Conservation (phyloP, 768 basidiomycete genomes). For the Lentinula guzmanii region DNA sequence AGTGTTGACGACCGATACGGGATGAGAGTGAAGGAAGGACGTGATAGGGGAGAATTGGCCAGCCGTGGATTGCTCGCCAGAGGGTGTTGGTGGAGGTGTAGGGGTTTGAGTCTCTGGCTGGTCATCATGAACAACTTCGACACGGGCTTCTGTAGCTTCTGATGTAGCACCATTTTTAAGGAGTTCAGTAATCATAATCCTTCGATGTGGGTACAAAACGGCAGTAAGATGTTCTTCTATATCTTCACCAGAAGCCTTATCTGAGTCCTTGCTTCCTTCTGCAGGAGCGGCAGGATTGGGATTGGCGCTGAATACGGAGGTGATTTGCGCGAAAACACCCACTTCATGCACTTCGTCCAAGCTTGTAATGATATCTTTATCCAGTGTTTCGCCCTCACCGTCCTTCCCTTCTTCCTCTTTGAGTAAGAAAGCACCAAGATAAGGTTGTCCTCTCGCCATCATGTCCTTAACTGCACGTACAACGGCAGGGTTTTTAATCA, state of each 20-base stretch:
- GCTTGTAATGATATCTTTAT: constrained; percentile 89
- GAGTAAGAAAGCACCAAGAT: constrained; percentile 93
- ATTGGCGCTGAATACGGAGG: constrained; percentile 76
- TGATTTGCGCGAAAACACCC: constrained; percentile 96
- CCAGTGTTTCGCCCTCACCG: constrained; percentile 19
- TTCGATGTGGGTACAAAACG: constrained; percentile 88
- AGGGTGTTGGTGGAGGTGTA: constrained; percentile 38
- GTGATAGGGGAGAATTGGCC: constrained; percentile 20
- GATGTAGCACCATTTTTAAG: constrained; percentile 55
- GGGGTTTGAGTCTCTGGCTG: constrained; percentile 32
- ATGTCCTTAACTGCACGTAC: constrained; percentile 94
- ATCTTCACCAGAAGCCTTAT: constrained; percentile 35
- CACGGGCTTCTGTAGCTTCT: constrained; percentile 15
- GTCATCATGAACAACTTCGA: constrained; percentile 34
- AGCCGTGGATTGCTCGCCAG: not conserved
- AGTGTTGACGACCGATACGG: constrained; percentile 84
- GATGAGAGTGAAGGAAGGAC: constrained; percentile 74
- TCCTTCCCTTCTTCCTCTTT: constrained; percentile 75
- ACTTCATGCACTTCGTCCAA: constrained; percentile 85
- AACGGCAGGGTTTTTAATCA: constrained; percentile 84
- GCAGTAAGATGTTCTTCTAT: constrained; percentile 91
- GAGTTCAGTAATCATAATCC: constrained; percentile 84
- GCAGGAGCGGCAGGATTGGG: constrained; percentile 20
- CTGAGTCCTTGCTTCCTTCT: constrained; percentile 13
- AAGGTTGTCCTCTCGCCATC: constrained; percentile 95